These are phyloP conservation scores for Colletotrichum sp. DNA, from an alignment of 2,329 filamentous ascomycete species.

Conservation along the genomic window DNA sequence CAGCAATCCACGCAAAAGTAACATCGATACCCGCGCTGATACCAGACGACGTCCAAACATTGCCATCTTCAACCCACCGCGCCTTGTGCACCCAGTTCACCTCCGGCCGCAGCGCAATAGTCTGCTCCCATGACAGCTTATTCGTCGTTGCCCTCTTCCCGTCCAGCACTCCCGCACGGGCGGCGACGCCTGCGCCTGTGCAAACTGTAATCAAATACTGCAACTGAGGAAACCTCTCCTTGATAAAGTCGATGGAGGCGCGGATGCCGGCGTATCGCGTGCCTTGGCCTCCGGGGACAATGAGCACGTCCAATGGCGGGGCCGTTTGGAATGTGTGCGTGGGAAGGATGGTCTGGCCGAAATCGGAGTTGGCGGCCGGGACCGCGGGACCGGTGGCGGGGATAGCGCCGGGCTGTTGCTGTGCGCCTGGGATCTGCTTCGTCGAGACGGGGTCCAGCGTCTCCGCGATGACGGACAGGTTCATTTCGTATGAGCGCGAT, in stretches of 20 bases:
- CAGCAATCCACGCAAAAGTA: slow-evolving; percentile 60
- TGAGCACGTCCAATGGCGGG: slow-evolving; percentile 56
- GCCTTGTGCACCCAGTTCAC: slow-evolving; percentile 59
- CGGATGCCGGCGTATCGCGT: slow-evolving; percentile 31
- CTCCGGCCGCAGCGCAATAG: slow-evolving; percentile 40
- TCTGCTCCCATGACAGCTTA: slow-evolving; percentile 52
- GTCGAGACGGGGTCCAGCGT: slow-evolving; percentile 20
- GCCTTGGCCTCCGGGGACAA: slow-evolving; percentile 61
- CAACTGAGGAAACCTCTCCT: slow-evolving; percentile 39
- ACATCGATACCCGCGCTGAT: slow-evolving; percentile 68
- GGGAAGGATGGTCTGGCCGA: slow-evolving; percentile 23
- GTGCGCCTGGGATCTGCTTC: not conserved
- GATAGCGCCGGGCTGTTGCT: not conserved
- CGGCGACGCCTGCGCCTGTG: slow-evolving; percentile 58
- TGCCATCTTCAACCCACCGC: slow-evolving; percentile 63
- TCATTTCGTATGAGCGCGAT: slow-evolving; percentile 8
- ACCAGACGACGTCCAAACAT: slow-evolving; percentile 63
- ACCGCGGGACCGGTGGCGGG: not conserved
- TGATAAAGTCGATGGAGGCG: slow-evolving; percentile 44
- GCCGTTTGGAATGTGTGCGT: slow-evolving; percentile 47
- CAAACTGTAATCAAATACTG: slow-evolving; percentile 61
- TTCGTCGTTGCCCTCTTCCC: slow-evolving; percentile 62
- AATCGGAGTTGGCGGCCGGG: not conserved
- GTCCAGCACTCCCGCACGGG: slow-evolving; percentile 57
- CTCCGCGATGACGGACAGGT: slow-evolving; percentile 22